Percentiles rank a stretch among this genome's conserved stretches.
phyloP scores from a whole-genome alignment of 108 stramenopile species.

The Cyclotella cryptica region DNA sequence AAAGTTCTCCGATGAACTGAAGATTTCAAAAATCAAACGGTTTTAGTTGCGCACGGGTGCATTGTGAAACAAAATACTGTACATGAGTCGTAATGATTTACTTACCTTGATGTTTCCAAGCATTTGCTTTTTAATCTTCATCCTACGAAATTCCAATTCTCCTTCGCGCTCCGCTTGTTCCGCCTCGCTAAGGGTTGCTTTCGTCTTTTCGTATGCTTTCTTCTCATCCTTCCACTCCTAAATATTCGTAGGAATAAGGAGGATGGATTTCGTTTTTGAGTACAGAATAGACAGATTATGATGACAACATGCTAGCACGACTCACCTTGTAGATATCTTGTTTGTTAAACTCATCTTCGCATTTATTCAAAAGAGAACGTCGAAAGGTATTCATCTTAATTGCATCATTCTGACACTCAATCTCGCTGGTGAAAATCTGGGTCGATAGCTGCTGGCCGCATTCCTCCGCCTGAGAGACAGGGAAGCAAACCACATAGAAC shows the following conservation, averaged over 20 bases:
- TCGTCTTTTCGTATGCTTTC: slow-evolving; percentile 70
- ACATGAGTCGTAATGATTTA: neutral
- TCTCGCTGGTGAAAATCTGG: slow-evolving; percentile 74
- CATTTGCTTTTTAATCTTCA: slow-evolving; percentile 95
- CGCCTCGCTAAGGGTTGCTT: slow-evolving; percentile 66
- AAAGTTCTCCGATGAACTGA: slow-evolving; percentile 95
- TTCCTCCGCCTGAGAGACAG: slow-evolving; percentile 68
- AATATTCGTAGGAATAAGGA: neutral
- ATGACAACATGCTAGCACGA: neutral
- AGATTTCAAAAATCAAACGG: neutral
- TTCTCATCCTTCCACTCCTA: slow-evolving; percentile 83
- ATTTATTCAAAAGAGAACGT: slow-evolving; percentile 86
- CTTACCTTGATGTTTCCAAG: slow-evolving; percentile 90
- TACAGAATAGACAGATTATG: neutral
- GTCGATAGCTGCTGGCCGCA: slow-evolving; percentile 81
- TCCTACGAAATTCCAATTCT: slow-evolving; percentile 81
- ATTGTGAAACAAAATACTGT: neutral
- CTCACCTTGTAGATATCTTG: slow-evolving; percentile 74
- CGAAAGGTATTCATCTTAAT: slow-evolving; percentile 88
- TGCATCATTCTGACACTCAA: slow-evolving; percentile 72
- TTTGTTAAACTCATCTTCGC: slow-evolving; percentile 91
- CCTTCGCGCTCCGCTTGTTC: slow-evolving; percentile 74
- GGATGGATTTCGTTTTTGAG: neutral
- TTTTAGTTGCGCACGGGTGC: neutral
- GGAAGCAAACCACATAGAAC: slow-evolving; percentile 85